Evolutionary conservation across 495 filamentous ascomycete genomes (phyloP).

Genomic region (Podospora anserina): DNA sequence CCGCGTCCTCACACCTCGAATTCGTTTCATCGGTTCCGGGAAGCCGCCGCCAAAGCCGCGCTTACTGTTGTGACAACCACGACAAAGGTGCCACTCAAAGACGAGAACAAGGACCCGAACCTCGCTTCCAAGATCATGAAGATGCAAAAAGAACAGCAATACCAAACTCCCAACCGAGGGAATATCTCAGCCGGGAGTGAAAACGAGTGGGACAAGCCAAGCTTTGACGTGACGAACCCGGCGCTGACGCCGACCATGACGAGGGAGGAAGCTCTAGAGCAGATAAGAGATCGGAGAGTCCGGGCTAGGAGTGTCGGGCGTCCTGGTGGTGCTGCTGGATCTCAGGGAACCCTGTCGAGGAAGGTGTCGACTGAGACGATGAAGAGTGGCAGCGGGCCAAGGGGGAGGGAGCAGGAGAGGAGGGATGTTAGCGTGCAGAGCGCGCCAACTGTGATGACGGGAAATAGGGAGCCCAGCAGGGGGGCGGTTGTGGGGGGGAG

Average conservation of each 20-base stretch:
- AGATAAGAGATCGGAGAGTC: conserved; percentile 53
- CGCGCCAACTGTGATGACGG: background rate
- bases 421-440: conserved; percentile 11
- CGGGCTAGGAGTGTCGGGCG: conserved; percentile 35
- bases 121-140: conserved; percentile 28
- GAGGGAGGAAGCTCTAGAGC: conserved; percentile 55
- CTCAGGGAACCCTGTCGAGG: background rate
- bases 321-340: background rate
- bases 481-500: background rate
- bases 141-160: conserved; percentile 23
- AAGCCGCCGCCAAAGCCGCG: background rate
- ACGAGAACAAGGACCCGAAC: conserved; percentile 30
- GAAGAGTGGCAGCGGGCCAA: background rate
- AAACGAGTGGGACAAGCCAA: conserved; percentile 21
- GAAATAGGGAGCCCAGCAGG: background rate
- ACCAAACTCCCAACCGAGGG: conserved; percentile 31
- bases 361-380: conserved; percentile 3
- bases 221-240: conserved; percentile 48
- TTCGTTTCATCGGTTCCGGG: background rate
- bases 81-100: conserved; percentile 48
- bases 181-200: conserved; percentile 5
- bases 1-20: conserved; percentile 1
- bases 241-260: conserved; percentile 54
- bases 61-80: conserved; percentile 41
- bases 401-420: background rate